Base-by-base conservation (phyloP, 2,329 filamentous ascomycete genomes). In the Alternaria rosae region DNA sequence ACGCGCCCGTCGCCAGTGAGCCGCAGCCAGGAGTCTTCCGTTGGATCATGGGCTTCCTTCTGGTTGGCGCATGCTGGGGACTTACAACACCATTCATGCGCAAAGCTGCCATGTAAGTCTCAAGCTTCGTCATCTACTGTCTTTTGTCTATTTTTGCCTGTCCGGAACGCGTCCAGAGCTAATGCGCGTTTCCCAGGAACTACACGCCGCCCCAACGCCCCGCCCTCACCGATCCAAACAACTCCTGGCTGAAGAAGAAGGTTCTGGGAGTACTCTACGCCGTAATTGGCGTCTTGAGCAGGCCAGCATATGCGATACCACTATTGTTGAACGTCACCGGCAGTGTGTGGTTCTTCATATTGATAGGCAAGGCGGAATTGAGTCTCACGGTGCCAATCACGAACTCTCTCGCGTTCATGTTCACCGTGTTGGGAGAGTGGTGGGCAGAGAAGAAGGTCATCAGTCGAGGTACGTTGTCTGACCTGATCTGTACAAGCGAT, bases 341-440 rank as follows among this genome's bases (percentile, higher is more conserved):
- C 28, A 97, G 93, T 75, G 86, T 97, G 57, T 98, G 94, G 94
- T 98, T 98, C 81, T 98, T 98, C 72, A 81, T 98, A 69, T 83
- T 98, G 67, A 94, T 98, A 80, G 94, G 94, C 7, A 88, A 95
- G 78, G 94, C 94, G 72, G 94, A 98, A 79, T 77, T 98, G 70
- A 97, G 93, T 75, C 83, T 98, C 65, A 97, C 94, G 3, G 94
- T 98, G 1, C 94, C 94, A 2, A 95, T 98, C 65, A 94, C 94
- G 2, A 98, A 98, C 75, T 97, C 93, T 0, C 82, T 97, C 74
- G 94, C 94, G 0, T 98, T 98, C 71, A 80, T 98, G n/a, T 98
- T 97, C 75, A 98, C 94, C 0, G 94, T 97, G 2, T 75, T 97
- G 12, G 94, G 94, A 1, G 94, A 98, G 71, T 98, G 94, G 93